These are phyloP conservation scores for Pulveroboletus sp. DNA, from an alignment of 768 basidiomycete species.

Conservation along the genomic window DNA sequence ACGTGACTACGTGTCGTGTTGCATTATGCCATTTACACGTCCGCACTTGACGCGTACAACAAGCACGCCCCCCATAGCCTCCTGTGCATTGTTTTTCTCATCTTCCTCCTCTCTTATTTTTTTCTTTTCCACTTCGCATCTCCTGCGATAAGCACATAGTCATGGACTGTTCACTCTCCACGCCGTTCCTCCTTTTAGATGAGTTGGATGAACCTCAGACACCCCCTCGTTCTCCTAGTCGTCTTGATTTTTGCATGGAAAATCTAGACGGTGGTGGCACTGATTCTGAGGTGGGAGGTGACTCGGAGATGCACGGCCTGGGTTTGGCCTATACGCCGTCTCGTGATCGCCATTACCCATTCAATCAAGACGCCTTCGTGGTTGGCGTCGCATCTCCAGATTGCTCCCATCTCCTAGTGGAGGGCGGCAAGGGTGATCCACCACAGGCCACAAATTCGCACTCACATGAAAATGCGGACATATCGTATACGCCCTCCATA, in stretches of 20 bases:
- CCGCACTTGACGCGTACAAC: slow-evolving; percentile 9
- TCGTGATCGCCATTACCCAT: background rate
- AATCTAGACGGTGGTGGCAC: background rate
- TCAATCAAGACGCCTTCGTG: slow-evolving; percentile 6
- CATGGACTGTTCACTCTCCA: slow-evolving; percentile 12
- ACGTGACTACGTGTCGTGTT: slow-evolving; percentile 24
- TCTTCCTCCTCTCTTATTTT: background rate
- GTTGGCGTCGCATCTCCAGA: background rate
- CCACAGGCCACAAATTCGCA: slow-evolving; percentile 11
- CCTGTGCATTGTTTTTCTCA: background rate
- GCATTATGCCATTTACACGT: slow-evolving; percentile 10
- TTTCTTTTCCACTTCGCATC: background rate
- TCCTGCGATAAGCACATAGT: background rate
- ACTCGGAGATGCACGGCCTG: slow-evolving; percentile 3
- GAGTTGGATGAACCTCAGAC: slow-evolving; percentile 9
- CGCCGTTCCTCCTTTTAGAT: slow-evolving; percentile 3
- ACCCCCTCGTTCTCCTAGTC: slow-evolving; percentile 46
- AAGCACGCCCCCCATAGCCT: slow-evolving; percentile 5
- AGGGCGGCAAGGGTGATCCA: background rate
- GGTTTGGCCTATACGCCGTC: slow-evolving; percentile 11
- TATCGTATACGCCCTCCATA: slow-evolving; percentile 6
- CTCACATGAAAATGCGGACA: slow-evolving; percentile 11
- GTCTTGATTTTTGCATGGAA: slow-evolving; percentile 38
- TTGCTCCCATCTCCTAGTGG: background rate
- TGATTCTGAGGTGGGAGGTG: background rate